Percentiles rank a stretch among this genome's conserved stretches.
Conservation (phyloP, 129 eudicot species). For the Lactuca saligna region DNA sequence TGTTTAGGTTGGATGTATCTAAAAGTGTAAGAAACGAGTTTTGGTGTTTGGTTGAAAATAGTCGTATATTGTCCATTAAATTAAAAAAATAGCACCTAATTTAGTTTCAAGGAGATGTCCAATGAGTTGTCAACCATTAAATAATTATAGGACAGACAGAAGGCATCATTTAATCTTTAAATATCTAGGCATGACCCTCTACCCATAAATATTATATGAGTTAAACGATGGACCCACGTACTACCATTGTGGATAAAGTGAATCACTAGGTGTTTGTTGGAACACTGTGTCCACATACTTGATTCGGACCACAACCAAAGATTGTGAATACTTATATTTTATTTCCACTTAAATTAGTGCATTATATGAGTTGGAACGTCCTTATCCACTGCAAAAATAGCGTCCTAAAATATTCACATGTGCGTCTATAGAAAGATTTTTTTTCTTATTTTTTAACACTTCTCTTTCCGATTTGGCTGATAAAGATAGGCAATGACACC, state of each 20-base stretch:
- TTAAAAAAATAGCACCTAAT: not conserved
- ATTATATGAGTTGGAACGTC: constrained; percentile 6
- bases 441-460: not conserved
- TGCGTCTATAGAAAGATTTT: not conserved
- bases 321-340: constrained; percentile 12
- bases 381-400: not conserved
- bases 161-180: not conserved
- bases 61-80: not conserved
- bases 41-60: not conserved
- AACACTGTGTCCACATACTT: constrained; percentile 4
- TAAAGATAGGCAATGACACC: constrained; percentile 5
- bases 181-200: constrained; percentile 18
- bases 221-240: constrained; percentile 17
- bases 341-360: constrained; percentile 8
- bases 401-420: not conserved
- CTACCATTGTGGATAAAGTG: constrained; percentile 1
- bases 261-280: constrained; percentile 10
- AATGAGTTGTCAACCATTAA: constrained; percentile 14
- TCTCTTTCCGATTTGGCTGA: not conserved
- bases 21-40: no score
- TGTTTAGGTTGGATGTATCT: no score
- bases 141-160: not conserved
- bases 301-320: constrained; percentile 15
- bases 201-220: not conserved
- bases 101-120: not conserved